Base-by-base conservation (phyloP, 495 filamentous ascomycete species). In the Aspergillus campestris region DNA sequence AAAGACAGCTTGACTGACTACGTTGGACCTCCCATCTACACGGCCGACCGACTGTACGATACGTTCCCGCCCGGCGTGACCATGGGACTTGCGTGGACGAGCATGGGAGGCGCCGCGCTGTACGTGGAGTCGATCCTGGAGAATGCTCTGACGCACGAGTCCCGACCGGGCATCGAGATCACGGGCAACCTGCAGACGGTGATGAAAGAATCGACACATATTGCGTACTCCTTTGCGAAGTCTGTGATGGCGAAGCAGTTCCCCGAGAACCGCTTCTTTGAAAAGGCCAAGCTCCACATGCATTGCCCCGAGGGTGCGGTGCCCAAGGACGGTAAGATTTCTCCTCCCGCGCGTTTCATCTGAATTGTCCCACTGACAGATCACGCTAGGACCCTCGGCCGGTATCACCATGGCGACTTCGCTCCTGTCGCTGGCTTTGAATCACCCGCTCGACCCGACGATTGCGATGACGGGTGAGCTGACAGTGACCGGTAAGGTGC, bases 41-140 rank as follows among this genome's bases (percentile, higher is more conserved):
- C 88, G 13, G 84, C 91, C 8, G 94, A 99, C 66, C 81, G 94
- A 39, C 76, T 99, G 44, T 99, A 96, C 67, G 94, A 97, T 56
- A 79, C 79, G 33, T 94, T 90, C 45, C 94, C 94, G 7, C 80
- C 92, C n/a, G 94, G 94, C 62, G 94, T 99, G 31, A 89, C 89
- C 32, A 99, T 99, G 94, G 94, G 94, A 51, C 81, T 99, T 44
- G 94, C 94, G 39, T 96, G 90, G 91, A 97, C 94, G n/a, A 84
- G 83, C 58, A 86, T 99, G 80, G 94, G 94, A 56, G 94, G 94
- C 54, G 86, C 92, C 5, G 94, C 91, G 13, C 77, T 99, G 49
- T 99, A 99, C 62, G 86, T 97, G 47, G 94, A 99, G 68, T 94
- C 89, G 8, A 96, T 99, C 54, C 71, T 99, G 47, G 90, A 97